Base-by-base conservation (phyloP, 345 rosid genomes). In the Ricinus communis region DNA sequence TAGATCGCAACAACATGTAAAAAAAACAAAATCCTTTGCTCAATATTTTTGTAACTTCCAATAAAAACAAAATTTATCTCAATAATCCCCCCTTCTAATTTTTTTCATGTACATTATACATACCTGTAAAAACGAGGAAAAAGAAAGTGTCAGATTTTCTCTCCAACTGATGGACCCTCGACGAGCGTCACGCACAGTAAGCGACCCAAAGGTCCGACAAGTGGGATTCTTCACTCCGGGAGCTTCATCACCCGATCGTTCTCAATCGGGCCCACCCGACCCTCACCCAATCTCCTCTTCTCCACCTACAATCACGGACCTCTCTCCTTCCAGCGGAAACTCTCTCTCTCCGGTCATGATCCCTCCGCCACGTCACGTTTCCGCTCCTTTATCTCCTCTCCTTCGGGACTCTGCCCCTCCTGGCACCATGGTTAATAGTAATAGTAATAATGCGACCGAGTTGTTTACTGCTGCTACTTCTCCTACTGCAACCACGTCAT, bases 291-390 rank as follows among this genome's bases (percentile, higher is more conserved):
- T 81, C 70, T 11, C 61, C 36, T 28, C 74, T 18, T 25, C 85
- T 49, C 67, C 62, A 67, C 78, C 83, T 49, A 55, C 85, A 31
- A 55, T 82, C 15, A 25, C 83, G 41, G 73, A 72, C 81, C 62
- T 76, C 70, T 85, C 89, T 21, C 82, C 92, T 49, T 14, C 74
- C 30, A 45, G 19, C 45, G 88, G 81, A 5, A 88, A 85, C 80
- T 87, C 91, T 30, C 82, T 88, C 73, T 91, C 94, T 50, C 93
- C 97, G 0, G 96, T 93, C 72, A 89, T 89, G 88, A 91, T 91
- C 76, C 97, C 90, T 56, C 98, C 96, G n/a, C 91, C 94, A 8
- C 94, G 87, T 75, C 91, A 82, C 81, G 68, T 74, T 62, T 81
- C 95, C 66, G 85, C 85, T 25, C 71, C 79, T 14, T 62, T 83